phyloP scores from a whole-genome alignment of 2,329 filamentous ascomycete genomes.

The Aureobasidium sp. region DNA sequence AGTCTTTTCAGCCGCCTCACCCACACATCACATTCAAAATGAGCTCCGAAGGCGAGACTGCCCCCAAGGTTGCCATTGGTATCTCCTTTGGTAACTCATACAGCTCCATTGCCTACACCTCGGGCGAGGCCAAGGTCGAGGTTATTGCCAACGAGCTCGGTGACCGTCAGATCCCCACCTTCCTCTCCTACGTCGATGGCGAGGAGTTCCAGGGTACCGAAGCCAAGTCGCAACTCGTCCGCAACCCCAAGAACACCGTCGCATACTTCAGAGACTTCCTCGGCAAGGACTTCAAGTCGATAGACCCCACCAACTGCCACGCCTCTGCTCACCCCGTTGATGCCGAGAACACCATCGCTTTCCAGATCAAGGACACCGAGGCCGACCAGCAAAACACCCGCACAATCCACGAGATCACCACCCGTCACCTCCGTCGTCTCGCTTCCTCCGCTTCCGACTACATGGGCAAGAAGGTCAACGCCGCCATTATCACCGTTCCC shows the following conservation, averaged over 20 bases:
- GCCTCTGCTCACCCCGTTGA: slow-evolving; percentile 85
- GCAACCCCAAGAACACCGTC: slow-evolving; percentile 88
- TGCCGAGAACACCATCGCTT: slow-evolving; percentile 62
- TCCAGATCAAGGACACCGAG: slow-evolving; percentile 67
- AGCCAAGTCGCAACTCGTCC: slow-evolving; percentile 86
- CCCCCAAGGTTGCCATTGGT: slow-evolving; percentile 68
- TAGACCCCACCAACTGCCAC: slow-evolving; percentile 93
- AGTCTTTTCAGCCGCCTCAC: slow-evolving; percentile 3
- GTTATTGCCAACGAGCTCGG: slow-evolving; percentile 99
- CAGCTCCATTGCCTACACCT: slow-evolving; percentile 90
- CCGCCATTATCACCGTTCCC: slow-evolving; percentile 89
- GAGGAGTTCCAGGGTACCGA: slow-evolving; percentile 96
- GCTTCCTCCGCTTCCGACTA: slow-evolving; percentile 81
- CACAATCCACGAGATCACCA: slow-evolving; percentile 71
- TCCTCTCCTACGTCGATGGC: slow-evolving; percentile 88
- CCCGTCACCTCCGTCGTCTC: slow-evolving; percentile 76
- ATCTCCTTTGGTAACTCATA: slow-evolving; percentile 98
- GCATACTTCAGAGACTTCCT: slow-evolving; percentile 95
- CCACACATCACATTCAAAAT: slow-evolving; percentile 28
- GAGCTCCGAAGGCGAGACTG: slow-evolving; percentile 45
- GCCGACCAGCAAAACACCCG: slow-evolving; percentile 54
- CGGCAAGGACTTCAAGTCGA: slow-evolving; percentile 91
- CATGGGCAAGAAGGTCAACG: slow-evolving; percentile 85
- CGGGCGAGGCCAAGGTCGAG: slow-evolving; percentile 82
- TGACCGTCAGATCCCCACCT: slow-evolving; percentile 92